Evolutionary conservation across 139 green algal genomes (phyloP), one percentile per base, ranked within the genome.

Genomic region (Bryopsis sp.): DNA sequence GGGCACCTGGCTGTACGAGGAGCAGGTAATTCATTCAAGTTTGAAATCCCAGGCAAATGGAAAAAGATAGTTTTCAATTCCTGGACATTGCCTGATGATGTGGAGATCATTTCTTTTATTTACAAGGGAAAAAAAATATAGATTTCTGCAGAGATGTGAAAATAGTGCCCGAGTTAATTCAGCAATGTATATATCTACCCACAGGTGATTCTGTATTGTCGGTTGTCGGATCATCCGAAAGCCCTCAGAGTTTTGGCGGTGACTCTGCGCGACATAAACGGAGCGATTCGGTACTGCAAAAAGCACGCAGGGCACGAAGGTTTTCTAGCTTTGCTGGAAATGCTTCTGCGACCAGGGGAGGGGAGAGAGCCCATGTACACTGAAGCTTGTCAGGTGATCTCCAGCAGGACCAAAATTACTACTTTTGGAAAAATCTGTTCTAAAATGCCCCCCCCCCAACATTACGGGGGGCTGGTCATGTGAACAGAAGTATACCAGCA

Each of bases 221-320:
- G 82, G 32, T 48, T 80, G 35, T 76, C 74, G 0, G 74, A 90
- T 47, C 82, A 94, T 68, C 32, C 72, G 33, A 72, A 66, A 26
- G 82, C 86, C 2, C 75, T 95, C 69, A 64, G 76, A 36, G 61
- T 88, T 26, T 75, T 94, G 60, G 78, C 82, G n/a, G 61, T 94
- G 8, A 62, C 39, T 33, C 67, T 90, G 34, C 47, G 68, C 0
- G 78, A 91, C 64, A 75, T 89, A 24, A 67, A 75, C 15, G 74
- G 43, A 0, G 87, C 81, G 0, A 83, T 87, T 57, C 48, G 48
- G 35, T 94, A 92, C 79, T 91, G 85, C 64, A 66, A 57, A 7
- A 31, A 58, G 4, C 76, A 77, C 64, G 38, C 65, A 29, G 59
- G 47, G 4, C 43, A 74, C 28, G 72, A 84, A 37, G 66, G 59